Evolutionary conservation across 257 asterid species (phyloP), one percentile per base, ranked within the genome.

Genomic region (Petunia axillaris): DNA sequence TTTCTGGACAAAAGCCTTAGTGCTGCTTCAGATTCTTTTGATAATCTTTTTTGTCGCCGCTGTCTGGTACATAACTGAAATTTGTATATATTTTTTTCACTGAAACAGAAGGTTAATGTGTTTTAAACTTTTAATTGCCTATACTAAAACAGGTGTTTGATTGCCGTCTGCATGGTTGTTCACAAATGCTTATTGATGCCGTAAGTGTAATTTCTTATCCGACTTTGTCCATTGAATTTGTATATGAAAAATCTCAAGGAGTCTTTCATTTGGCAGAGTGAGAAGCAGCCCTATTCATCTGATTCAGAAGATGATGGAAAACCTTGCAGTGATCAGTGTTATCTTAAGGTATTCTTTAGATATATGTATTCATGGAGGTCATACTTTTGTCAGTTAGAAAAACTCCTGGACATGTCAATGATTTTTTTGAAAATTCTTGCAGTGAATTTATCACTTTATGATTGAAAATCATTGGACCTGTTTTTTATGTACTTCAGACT

Each of bases 1-100:
- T 82, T 85, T 64, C 82, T 90, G 83, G 91, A 90, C 79, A 93
- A 88, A 83, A 89, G 95, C 86, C 96, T 96, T 48, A 82, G 84
- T 81, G 89, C 92, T 81, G 97, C 99, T 80, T 87, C 91, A 84
- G 97, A 91, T 91, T 91, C 98, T 77, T 92, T 92, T 70, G 98
- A 96, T 90, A 91, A 88, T 85, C 92, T 94, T 83, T 96, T 96
- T 84, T 96, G 99, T 82, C 98, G 98, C 63, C 98, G 98, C 75
- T 96, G 99, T 88, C 88, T 94, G 98, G 99, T 96, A 91, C 62
- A 93, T 77, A 82, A 40, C 65, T 79, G 50, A 81, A 50, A 48
- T 15, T n/a, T 64, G 63, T 67, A 40, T 10, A 67, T 35, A 11
- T 15, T 64, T 44, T 25, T 40, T n/a, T 14, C 44, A 55, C 62